These are phyloP conservation scores for Aureobasidium sp. DNA, from an alignment of 2,329 filamentous ascomycete genomes.

Conservation along the genomic window DNA sequence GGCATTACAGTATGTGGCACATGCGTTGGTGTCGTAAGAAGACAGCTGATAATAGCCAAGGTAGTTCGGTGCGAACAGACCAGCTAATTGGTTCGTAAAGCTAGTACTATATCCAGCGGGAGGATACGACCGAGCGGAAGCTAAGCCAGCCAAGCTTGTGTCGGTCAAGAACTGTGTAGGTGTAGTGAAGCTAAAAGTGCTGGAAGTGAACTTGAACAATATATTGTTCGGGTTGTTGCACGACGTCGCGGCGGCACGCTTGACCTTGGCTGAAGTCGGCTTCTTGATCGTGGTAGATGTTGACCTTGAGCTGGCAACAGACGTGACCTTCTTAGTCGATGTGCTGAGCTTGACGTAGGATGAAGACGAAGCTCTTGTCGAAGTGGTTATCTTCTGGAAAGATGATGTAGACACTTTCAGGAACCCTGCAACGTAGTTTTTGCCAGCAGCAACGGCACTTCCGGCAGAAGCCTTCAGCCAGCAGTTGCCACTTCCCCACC, in stretches of 20 bases:
- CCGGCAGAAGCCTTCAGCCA: slow-evolving; percentile 23
- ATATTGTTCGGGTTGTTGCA: slow-evolving; percentile 17
- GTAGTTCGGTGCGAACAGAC: slow-evolving; percentile 23
- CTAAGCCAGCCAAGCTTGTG: slow-evolving; percentile 8
- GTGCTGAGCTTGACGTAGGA: neutral
- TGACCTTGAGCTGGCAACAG: neutral
- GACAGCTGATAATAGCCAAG: slow-evolving; percentile 23
- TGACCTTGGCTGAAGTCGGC: slow-evolving; percentile 13
- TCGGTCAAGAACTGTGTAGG: slow-evolving; percentile 22
- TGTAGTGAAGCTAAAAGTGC: slow-evolving; percentile 21
- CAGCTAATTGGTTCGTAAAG: slow-evolving; percentile 15
- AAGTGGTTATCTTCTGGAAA: neutral
- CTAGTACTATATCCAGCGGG: slow-evolving; percentile 25
- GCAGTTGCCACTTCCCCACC: slow-evolving; percentile 16
- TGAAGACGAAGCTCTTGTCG: slow-evolving; percentile 1
- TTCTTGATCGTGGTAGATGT: slow-evolving; percentile 13
- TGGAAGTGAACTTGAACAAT: slow-evolving; percentile 19
- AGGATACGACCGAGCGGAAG: slow-evolving; percentile 22
- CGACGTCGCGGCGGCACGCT: slow-evolving; percentile 15
- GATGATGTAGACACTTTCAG: neutral
- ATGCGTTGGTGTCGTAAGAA: slow-evolving; percentile 22
- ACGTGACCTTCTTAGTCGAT: slow-evolving; percentile 11
- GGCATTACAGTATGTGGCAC: slow-evolving; percentile 24
- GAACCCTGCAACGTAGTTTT: slow-evolving; percentile 21
- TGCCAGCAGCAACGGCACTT: slow-evolving; percentile 14